A percentile compares a stretch with the other conserved stretches of the same genome.
Evolutionary conservation across 768 basidiomycete genomes (phyloP).

Genomic region (Lyophyllum decastes): DNA sequence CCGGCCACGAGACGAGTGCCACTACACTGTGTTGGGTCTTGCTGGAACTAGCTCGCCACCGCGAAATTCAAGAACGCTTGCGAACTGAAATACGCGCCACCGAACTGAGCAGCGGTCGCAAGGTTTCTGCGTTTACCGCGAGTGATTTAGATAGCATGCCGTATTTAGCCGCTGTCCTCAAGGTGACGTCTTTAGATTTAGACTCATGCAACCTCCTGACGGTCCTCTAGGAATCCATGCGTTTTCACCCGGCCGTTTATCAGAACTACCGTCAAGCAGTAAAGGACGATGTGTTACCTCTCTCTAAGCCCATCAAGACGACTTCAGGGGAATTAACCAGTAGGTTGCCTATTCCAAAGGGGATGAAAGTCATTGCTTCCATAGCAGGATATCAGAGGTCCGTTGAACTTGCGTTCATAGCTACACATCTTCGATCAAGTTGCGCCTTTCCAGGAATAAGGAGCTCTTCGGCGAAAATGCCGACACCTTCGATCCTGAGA

Average conservation of each 20-base stretch:
- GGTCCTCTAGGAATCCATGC: conserved; percentile 44
- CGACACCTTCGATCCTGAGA: conserved; percentile 51
- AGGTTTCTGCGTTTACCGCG: conserved; percentile 41
- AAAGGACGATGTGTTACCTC: conserved; percentile 58
- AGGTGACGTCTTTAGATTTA: conserved; percentile 26
- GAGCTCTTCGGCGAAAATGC: conserved; percentile 62
- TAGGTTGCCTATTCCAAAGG: conserved; percentile 50
- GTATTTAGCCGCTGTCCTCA: conserved; percentile 49
- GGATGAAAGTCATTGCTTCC: conserved; percentile 51
- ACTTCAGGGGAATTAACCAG: conserved; percentile 42
- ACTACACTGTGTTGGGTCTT: conserved; percentile 62
- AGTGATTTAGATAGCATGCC: conserved; percentile 53
- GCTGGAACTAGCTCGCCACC: conserved; percentile 60
- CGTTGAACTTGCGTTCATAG: neutral
- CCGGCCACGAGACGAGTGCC: conserved; percentile 64
- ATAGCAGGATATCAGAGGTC: conserved; percentile 59
- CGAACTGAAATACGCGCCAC: conserved; percentile 57
- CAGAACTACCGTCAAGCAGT: conserved; percentile 53
- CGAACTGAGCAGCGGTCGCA: conserved; percentile 36
- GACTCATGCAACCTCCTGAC: neutral
- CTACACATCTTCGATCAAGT: neutral
- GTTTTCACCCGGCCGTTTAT: conserved; percentile 54
- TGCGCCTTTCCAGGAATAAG: conserved; percentile 34
- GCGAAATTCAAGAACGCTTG: conserved; percentile 58
- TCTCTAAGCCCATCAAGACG: conserved; percentile 52